Evolutionary conservation across 371 early-diverging fungal genomes (phyloP).

Genomic region (Polyrhizophydium stewartii): DNA sequence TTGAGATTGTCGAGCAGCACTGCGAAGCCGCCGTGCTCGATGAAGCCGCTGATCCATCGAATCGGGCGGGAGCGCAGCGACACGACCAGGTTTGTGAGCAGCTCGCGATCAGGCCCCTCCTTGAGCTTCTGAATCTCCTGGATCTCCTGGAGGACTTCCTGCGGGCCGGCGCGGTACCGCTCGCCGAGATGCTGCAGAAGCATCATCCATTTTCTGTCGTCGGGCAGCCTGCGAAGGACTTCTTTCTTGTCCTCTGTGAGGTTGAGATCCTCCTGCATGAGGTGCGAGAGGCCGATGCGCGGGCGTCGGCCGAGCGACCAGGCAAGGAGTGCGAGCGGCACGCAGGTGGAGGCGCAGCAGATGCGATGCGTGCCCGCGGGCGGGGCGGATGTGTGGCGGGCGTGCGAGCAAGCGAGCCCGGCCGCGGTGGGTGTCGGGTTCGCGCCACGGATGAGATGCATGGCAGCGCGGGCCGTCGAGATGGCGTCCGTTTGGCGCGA

Average conservation of each 20-base stretch:
- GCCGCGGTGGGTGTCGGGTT: background rate
- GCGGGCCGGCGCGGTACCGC: constrained; percentile 32
- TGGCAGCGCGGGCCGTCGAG: too few relatives aligned
- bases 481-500: too few relatives aligned
- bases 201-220: constrained; percentile 52
- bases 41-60: constrained; percentile 46
- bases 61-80: constrained; percentile 42
- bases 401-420: too few relatives aligned
- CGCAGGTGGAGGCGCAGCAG: too few relatives aligned
- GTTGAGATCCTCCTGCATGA: constrained; percentile 44
- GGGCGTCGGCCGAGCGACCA: too few relatives aligned
- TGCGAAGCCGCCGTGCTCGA: constrained; percentile 43
- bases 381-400: too few relatives aligned
- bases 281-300: too few relatives aligned
- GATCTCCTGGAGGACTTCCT: constrained; percentile 26
- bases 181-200: constrained; percentile 44
- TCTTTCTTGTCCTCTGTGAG: constrained; percentile 46
- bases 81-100: constrained; percentile 37
- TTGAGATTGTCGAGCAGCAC: constrained; percentile 38
- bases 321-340: background rate
- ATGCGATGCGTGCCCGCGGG: too few relatives aligned
- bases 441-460: too few relatives aligned
- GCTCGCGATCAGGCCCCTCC: constrained; percentile 27
- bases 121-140: constrained; percentile 29
- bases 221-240: constrained; percentile 31